Conservation (phyloP, 176 grass and related monocot species). For the Triticum timopheevii region DNA sequence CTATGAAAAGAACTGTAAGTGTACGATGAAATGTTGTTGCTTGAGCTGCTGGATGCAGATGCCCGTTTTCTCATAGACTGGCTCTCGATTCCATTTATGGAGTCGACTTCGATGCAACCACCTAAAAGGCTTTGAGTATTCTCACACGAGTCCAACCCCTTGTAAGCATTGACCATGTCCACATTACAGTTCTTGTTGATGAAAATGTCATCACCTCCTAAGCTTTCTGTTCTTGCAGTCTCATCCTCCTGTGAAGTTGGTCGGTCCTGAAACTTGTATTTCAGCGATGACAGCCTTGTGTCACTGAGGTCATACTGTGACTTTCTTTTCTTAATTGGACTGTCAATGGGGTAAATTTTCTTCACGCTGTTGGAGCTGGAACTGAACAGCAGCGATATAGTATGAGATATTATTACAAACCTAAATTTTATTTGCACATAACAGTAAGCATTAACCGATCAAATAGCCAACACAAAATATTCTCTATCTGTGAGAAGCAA, state of each 20-base stretch:
- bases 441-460: slow-evolving; percentile 7
- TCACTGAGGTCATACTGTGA: slow-evolving; percentile 49
- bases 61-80: slow-evolving; percentile 30
- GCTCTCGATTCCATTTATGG: slow-evolving; percentile 35
- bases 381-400: neutral
- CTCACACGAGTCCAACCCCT: slow-evolving; percentile 45
- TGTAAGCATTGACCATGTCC: slow-evolving; percentile 29
- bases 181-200: slow-evolving; percentile 19
- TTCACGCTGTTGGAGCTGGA: slow-evolving; percentile 37
- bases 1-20: slow-evolving; percentile 39
- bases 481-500: neutral
- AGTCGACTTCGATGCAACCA: slow-evolving; percentile 51
- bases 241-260: slow-evolving; percentile 27
- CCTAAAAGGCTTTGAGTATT: slow-evolving; percentile 45
- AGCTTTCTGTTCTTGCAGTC: slow-evolving; percentile 38
- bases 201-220: slow-evolving; percentile 31
- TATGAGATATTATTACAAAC: slow-evolving; percentile 15
- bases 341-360: slow-evolving; percentile 26
- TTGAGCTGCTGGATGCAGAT: slow-evolving; percentile 53
- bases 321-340: slow-evolving; percentile 69
- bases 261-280: slow-evolving; percentile 55
- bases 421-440: slow-evolving; percentile 2
- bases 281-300: slow-evolving; percentile 44
- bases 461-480: neutral
- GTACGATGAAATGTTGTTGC: slow-evolving; percentile 40